These are phyloP conservation scores for Neurospora sp. DNA, from an alignment of 495 filamentous ascomycete genomes.

Conservation along the genomic window DNA sequence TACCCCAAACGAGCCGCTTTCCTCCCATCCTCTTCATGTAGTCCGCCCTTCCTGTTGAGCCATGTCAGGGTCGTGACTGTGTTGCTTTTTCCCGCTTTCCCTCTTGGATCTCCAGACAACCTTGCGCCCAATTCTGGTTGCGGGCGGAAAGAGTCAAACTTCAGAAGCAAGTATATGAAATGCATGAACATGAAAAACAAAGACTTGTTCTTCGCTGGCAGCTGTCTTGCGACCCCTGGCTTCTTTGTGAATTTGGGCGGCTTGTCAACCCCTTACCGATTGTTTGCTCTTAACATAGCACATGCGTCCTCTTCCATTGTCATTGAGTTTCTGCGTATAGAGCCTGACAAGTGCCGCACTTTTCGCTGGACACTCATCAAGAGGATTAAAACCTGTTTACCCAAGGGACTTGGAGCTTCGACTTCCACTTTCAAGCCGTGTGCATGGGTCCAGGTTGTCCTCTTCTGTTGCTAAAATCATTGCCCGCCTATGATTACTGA, in stretches of 20 bases:
- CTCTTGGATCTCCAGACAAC: background rate
- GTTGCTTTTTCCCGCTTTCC: background rate
- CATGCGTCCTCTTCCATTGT: background rate
- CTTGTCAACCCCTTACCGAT: background rate
- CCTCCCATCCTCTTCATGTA: too few relatives aligned
- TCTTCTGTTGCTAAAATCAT: background rate
- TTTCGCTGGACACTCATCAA: background rate
- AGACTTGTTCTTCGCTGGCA: background rate
- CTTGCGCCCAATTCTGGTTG: background rate
- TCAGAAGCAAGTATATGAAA: background rate
- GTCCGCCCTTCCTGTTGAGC: background rate
- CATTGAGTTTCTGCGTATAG: background rate
- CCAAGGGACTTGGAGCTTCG: background rate
- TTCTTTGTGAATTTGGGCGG: background rate
- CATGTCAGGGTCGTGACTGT: background rate
- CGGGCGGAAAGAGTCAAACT: background rate
- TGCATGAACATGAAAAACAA: background rate
- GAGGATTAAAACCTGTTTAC: background rate
- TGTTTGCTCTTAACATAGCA: background rate
- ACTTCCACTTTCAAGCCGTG: background rate
- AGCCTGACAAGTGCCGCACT: background rate
- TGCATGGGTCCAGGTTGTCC: background rate
- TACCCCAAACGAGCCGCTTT: too few relatives aligned
- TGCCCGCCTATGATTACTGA: background rate
- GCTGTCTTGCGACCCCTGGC: background rate